These are phyloP conservation scores for Sonneratia caseolaris DNA, from an alignment of 345 rosid species.

Conservation along the genomic window DNA sequence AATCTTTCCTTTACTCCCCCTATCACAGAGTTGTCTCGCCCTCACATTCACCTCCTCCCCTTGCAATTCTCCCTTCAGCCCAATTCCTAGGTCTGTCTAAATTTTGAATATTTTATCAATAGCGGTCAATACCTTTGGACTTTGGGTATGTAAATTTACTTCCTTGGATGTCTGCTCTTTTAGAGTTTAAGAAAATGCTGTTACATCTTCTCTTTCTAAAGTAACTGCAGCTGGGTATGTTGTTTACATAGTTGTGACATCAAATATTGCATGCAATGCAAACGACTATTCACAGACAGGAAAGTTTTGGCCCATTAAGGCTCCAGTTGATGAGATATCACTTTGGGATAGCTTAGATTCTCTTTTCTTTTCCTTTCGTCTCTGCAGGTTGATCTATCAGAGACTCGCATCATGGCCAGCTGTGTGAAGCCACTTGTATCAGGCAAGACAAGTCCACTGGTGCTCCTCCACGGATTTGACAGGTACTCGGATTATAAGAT, in stretches of 20 bases:
- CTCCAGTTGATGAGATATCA: neutral
- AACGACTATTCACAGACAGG: neutral
- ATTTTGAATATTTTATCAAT: neutral
- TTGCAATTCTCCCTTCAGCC: neutral
- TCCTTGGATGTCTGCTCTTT: no score
- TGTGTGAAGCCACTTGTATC: slow-evolving; percentile 54
- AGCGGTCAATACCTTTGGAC: neutral
- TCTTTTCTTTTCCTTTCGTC: neutral
- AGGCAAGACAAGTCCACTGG: slow-evolving; percentile 45
- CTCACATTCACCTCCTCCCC: neutral
- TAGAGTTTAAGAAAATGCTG: neutral
- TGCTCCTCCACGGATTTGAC: slow-evolving; percentile 93
- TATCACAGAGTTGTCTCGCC: neutral
- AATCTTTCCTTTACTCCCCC: neutral
- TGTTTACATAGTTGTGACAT: neutral
- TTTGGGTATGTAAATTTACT: neutral
- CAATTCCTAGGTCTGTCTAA: neutral
- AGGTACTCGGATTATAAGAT: slow-evolving; percentile 28
- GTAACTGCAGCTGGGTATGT: neutral
- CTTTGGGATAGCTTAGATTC: neutral
- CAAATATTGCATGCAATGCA: neutral
- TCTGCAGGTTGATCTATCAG: slow-evolving; percentile 47
- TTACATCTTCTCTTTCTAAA: neutral
- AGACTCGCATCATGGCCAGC: slow-evolving; percentile 58
- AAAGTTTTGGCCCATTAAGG: neutral